Conservation (phyloP, 2,329 filamentous ascomycete genomes). For the Ophiostoma perfectum region DNA sequence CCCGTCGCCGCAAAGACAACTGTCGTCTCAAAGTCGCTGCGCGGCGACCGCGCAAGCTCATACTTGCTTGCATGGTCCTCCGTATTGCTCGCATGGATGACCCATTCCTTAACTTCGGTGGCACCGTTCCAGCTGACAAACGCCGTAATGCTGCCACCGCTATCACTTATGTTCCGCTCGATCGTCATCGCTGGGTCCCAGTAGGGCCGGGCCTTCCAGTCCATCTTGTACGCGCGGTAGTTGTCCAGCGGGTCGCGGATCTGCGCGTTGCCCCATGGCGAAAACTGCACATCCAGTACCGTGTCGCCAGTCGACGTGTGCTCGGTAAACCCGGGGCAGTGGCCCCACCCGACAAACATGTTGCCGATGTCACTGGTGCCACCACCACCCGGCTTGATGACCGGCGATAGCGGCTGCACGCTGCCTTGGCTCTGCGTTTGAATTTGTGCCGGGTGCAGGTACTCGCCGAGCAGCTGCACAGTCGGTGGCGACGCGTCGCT, state of each 20-base stretch:
- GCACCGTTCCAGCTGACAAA: conserved; percentile 41
- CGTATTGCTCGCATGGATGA: not conserved
- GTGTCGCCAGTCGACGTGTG: conserved; percentile 43
- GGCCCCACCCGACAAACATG: conserved; percentile 53
- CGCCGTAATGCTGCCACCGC: not conserved
- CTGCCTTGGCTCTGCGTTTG: conserved; percentile 35
- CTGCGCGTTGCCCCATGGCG: conserved; percentile 16
- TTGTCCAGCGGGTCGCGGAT: conserved; percentile 37
- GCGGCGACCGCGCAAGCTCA: not conserved
- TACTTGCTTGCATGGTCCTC: not conserved
- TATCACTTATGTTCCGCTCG: conserved; percentile 9
- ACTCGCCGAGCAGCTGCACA: conserved; percentile 42
- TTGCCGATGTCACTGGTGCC: conserved; percentile 35
- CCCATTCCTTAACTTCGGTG: conserved; percentile 33
- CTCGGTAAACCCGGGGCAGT: conserved; percentile 43
- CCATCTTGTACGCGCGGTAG: conserved; percentile 50
- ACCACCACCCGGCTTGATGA: not conserved
- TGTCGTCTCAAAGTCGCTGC: conserved; percentile 14
- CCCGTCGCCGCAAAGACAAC: not conserved
- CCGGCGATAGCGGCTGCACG: conserved; percentile 48
- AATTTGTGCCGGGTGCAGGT: conserved; percentile 38
- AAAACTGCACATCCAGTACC: conserved; percentile 47
- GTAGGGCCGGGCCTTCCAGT: conserved; percentile 45
- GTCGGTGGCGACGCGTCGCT: conserved; percentile 36
- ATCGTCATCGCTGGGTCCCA: conserved; percentile 34